A percentile compares a stretch with the other conserved stretches of the same genome.
Conservation (phyloP, 441 rosid genomes). For the Macaranga tanarius region DNA sequence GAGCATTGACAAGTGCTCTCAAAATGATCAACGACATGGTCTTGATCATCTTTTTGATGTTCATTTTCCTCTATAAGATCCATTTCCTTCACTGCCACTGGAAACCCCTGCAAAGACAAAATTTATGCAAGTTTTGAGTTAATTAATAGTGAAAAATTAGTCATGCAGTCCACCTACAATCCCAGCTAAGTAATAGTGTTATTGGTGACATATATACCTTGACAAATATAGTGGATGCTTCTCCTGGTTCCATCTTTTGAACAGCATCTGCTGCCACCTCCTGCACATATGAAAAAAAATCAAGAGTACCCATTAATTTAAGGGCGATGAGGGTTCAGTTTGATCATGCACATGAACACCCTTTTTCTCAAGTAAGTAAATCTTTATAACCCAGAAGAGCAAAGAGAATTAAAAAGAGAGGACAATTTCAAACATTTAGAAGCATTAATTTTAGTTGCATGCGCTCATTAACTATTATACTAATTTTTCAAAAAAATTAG, state of each 20-base stretch:
- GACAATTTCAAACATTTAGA: too few species aligned
- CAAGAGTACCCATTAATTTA: not conserved
- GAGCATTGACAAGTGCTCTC: conserved; percentile 42
- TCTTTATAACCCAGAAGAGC: too few species aligned
- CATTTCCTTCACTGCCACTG: conserved; percentile 7
- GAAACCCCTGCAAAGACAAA: conserved; percentile 20
- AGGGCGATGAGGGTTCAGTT: not conserved
- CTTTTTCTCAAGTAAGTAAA: not conserved
- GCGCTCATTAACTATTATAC: too few species aligned
- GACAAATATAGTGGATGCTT: conserved; percentile 26
- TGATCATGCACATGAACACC: too few species aligned
- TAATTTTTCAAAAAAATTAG: too few species aligned
- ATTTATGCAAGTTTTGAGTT: too few species aligned
- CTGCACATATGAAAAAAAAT: conserved; percentile 11
- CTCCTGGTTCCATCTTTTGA: conserved; percentile 35
- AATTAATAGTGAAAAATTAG: too few species aligned
- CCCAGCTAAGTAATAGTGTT: not conserved
- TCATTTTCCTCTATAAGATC: not conserved
- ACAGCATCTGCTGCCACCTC: conserved; percentile 43
- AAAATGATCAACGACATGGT: not conserved
- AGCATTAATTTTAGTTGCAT: too few species aligned
- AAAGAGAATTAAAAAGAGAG: too few species aligned
- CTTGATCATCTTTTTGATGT: not conserved
- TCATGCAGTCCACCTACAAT: too few species aligned
- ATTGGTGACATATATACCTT: conserved; percentile 14